Conservation (phyloP, 768 basidiomycete species). For the Xanthoconium stramineum region DNA sequence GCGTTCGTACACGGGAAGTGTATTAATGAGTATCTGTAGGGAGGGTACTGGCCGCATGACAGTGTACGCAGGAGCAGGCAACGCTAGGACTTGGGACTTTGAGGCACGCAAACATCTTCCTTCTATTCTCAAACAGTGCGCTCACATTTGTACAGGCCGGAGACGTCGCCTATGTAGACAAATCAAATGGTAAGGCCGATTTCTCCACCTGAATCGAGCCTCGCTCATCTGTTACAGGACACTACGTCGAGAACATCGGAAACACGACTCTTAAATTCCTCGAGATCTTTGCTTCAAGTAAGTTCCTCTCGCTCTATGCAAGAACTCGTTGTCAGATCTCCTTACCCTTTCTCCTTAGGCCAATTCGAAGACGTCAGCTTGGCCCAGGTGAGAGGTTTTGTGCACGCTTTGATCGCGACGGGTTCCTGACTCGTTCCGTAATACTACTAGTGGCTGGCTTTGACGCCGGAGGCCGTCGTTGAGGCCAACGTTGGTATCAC, state of each 20-base stretch:
- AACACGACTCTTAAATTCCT: slow-evolving; percentile 47
- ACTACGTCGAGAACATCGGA: slow-evolving; percentile 55
- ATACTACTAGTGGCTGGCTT: slow-evolving; percentile 38
- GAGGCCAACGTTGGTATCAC: slow-evolving; percentile 42
- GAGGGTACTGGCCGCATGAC: slow-evolving; percentile 54
- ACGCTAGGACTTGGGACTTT: slow-evolving; percentile 59
- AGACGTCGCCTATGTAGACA: slow-evolving; percentile 19
- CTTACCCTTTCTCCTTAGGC: slow-evolving; percentile 9
- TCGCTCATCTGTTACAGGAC: slow-evolving; percentile 29
- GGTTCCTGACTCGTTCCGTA: background rate
- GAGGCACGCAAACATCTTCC: slow-evolving; percentile 31
- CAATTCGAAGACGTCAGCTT: slow-evolving; percentile 38
- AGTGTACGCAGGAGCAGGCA: slow-evolving; percentile 50
- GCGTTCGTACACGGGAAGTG: background rate
- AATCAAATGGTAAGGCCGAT: slow-evolving; percentile 8
- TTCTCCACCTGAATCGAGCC: background rate
- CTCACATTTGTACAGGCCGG: slow-evolving; percentile 11
- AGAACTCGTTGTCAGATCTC: background rate
- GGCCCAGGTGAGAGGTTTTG: slow-evolving; percentile 37
- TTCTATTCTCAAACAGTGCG: background rate
- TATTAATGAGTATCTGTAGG: slow-evolving; percentile 28
- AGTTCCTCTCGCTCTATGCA: background rate
- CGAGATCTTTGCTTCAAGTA: slow-evolving; percentile 46
- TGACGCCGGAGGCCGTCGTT: slow-evolving; percentile 46
- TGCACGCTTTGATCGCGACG: background rate